phyloP scores from a whole-genome alignment of 2,329 filamentous ascomycete genomes.

The Fonsecaea multimorphosa region DNA sequence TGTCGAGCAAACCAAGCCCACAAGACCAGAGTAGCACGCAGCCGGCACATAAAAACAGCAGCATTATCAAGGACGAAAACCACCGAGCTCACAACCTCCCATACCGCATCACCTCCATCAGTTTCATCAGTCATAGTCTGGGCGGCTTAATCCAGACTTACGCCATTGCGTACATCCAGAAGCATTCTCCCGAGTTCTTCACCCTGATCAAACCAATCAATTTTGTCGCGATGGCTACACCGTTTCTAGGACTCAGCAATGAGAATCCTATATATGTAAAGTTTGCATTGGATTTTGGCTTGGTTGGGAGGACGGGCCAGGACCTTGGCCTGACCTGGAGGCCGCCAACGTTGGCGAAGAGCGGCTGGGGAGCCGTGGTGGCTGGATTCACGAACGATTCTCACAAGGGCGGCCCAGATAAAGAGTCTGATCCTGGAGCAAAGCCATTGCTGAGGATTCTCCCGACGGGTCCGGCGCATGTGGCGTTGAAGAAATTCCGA shows the following conservation, averaged over 20 bases:
- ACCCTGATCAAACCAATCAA: conserved; percentile 84
- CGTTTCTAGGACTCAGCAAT: conserved; percentile 85
- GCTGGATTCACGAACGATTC: conserved; percentile 62
- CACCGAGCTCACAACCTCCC: conserved; percentile 55
- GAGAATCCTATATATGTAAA: conserved; percentile 98
- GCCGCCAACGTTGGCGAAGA: conserved; percentile 70
- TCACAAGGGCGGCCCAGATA: conserved; percentile 56
- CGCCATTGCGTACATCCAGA: conserved; percentile 81
- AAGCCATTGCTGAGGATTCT: conserved; percentile 80
- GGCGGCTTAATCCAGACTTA: conserved; percentile 88
- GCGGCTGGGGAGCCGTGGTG: conserved; percentile 77
- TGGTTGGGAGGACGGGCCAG: conserved; percentile 94
- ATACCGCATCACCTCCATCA: conserved; percentile 78
- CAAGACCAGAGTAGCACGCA: conserved; percentile 28
- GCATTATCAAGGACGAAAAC: conserved; percentile 57
- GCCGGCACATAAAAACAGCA: conserved; percentile 67
- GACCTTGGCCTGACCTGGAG: conserved; percentile 94
- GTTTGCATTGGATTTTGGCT: conserved; percentile 92
- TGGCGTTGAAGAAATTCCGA: conserved; percentile 76
- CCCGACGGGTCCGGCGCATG: conserved; percentile 82
- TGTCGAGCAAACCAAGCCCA: conserved; percentile 32
- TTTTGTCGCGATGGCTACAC: conserved; percentile 90
- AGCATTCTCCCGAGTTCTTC: conserved; percentile 80
- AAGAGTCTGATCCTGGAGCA: conserved; percentile 80
- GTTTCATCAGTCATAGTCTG: conserved; percentile 86